phyloP scores from a whole-genome alignment of 139 green algal species.

The Chlamydomonas sp. region DNA sequence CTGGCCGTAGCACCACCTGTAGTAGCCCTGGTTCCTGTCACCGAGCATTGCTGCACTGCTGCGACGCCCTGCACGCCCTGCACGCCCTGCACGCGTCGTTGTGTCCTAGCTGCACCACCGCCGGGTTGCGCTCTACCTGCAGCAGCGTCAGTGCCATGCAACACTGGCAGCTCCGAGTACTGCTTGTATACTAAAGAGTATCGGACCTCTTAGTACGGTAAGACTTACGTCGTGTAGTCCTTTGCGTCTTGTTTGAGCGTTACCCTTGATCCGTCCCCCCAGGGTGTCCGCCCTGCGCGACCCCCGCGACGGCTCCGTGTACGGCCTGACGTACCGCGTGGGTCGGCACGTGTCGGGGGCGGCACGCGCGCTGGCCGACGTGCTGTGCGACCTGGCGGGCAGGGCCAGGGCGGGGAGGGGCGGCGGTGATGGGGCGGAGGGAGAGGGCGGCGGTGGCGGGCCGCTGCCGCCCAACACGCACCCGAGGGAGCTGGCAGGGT shows the following conservation, averaged over 20 bases:
- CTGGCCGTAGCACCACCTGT: too few species aligned
- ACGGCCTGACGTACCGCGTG: conserved; percentile 77
- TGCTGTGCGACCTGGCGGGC: conserved; percentile 57
- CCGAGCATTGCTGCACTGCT: too few species aligned
- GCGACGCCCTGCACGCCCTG: too few species aligned
- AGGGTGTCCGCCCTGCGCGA: conserved; percentile 29
- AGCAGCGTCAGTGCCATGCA: background rate
- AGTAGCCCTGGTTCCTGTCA: too few species aligned
- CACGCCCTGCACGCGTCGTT: too few species aligned
- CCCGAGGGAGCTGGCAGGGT: too few species aligned
- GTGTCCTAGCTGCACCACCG: too few species aligned
- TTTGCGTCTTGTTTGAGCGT: conserved; percentile 20
- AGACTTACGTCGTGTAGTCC: background rate
- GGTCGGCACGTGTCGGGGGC: conserved; percentile 67
- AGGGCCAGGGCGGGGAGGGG: background rate
- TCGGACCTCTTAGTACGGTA: background rate
- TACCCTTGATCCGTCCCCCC: conserved; percentile 7
- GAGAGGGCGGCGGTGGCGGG: too few species aligned
- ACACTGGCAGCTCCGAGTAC: background rate
- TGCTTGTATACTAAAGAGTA: background rate
- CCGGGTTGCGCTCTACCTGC: background rate
- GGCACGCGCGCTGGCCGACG: conserved; percentile 54
- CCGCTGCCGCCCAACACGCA: background rate
- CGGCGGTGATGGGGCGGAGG: too few species aligned
- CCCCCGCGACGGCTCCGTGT: conserved; percentile 20